Evolutionary conservation across 768 basidiomycete genomes (phyloP), one percentile per base, ranked within the genome.

Genomic region (Pleurotus tuoliensis): DNA sequence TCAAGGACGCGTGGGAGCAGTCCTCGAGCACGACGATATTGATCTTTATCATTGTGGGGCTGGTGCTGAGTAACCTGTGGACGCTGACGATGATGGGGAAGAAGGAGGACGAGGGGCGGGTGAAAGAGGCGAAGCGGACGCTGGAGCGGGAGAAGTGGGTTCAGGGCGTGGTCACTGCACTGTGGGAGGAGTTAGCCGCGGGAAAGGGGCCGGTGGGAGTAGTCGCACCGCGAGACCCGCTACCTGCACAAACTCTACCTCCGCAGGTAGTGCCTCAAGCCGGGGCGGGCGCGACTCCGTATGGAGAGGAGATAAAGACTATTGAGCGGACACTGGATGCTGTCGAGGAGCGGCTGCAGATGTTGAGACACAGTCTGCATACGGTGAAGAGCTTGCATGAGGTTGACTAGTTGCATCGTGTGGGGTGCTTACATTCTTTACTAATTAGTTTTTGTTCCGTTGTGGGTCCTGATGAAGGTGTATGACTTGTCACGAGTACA

Each of bases 61-160:
- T 96, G 61, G 81, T 94, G 59, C 57, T 91, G 41, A 90, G 86
- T 62, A 96, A 96, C 64, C 43, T 92, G 73, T 91, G 88, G 86
- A 76, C 79, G 41, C 60, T 80, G 56, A 67, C 72, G 59, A 66
- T 73, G 56, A 73, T 82, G 68, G 75, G 75, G 4, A 67, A 67
- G 56, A 69, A 69, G 22, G 68, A 71, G 49, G 70, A 70, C 61
- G 71, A 71, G 67, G 72, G 75, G 75, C 58, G 81, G 73, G 62
- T 69, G 70, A 68, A 77, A 71, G 71, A 84, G 78, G 69, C 78
- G 67, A 75, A 68, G 66, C 79, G 75, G 69, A 75, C 70, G 62
- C 86, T 82, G 67, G 90, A 90, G 66, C 77, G 82, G 71, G 88
- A 90, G 69, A 80, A 80, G 74, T 87, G 83, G 84, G 82, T 90